Evolutionary conservation across 1,139 yeast genomes (phyloP).

Genomic region (Candida glucosophila): DNA sequence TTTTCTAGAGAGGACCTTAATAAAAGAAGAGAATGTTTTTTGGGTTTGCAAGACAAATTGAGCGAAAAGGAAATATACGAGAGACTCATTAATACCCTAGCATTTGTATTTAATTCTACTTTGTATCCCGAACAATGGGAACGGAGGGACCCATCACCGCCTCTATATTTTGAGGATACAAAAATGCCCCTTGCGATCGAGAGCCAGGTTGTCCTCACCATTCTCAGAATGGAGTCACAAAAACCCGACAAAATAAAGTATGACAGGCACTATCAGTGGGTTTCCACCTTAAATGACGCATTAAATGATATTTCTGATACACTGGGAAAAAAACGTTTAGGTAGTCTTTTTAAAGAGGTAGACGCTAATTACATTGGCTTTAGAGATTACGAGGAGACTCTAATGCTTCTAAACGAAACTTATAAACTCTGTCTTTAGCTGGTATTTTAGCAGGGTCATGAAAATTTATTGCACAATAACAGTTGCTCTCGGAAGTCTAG

Average conservation of each 20-base stretch:
- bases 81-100: constrained; percentile 25
- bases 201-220: constrained; percentile 17
- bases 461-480: no score
- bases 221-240: constrained; percentile 22
- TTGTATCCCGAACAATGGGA: no score
- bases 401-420: constrained; percentile 30
- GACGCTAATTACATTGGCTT: constrained; percentile 14
- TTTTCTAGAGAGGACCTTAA: constrained; percentile 19
- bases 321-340: constrained; percentile 7
- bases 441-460: no score
- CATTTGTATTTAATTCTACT: constrained; percentile 32
- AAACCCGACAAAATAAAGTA: constrained; percentile 21
- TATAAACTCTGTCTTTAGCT: constrained; percentile 18
- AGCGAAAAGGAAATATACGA: constrained; percentile 10
- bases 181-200: constrained; percentile 20
- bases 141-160: no score
- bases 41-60: constrained; percentile 6
- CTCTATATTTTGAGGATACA: no score
- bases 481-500: no score
- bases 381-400: constrained; percentile 18
- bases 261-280: constrained; percentile 24
- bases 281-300: constrained; percentile 7
- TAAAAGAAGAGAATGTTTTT: constrained; percentile 8
- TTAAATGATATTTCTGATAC: constrained; percentile 5
- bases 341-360: constrained; percentile 7